Base-by-base conservation (phyloP, 371 early-diverging fungal species). In the Dichotomocladium elegans region DNA sequence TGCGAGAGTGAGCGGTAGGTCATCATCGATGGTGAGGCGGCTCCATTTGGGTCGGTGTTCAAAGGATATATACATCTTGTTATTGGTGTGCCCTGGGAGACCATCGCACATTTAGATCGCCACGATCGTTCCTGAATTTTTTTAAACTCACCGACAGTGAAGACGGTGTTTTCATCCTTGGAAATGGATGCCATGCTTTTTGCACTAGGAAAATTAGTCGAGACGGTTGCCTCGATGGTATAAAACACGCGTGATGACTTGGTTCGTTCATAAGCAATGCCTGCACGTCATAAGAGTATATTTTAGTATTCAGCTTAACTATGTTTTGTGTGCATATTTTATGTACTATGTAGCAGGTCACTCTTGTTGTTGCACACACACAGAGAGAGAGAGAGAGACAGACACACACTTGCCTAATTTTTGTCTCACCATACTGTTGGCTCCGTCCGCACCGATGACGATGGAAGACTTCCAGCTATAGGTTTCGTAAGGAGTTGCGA, bases 31-130 rank as follows among this genome's bases (percentile, higher is more conserved):
- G 6, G 58, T 57, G 26, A 61, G 40, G 14, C 60, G 56, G 42
- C 63, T 66, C 74, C 74, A 74, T 12, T 61, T 57, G 12, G 70
- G 60, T 21, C 61, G 51, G 42, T 70, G 70, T 30, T 74, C 70
- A 49, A 74, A 63, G 14, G 60, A 57, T 41, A 74, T 58, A 17
- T 67, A 61, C 14, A 65, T 28, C 35, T 51, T 54, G 1, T 61
- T 53, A n/a, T 53, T 29, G 19, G 37, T 31, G 19, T 45, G 53
- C 22, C 45, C 53, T 53, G 17, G 25, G 5, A 44, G 21, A 31
- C 10, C 14, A 5, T n/a, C 10, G n/a, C 34, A 33, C n/a, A n/a
- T n/a, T n/a, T n/a, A n/a, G n/a, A n/a, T n/a, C n/a, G n/a, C n/a
- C n/a, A n/a, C n/a, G n/a, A n/a, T n/a, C n/a, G n/a, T n/a, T n/a